These are phyloP conservation scores for Geopyxis carbonaria DNA, from an alignment of 495 filamentous ascomycete species.

Conservation along the genomic window DNA sequence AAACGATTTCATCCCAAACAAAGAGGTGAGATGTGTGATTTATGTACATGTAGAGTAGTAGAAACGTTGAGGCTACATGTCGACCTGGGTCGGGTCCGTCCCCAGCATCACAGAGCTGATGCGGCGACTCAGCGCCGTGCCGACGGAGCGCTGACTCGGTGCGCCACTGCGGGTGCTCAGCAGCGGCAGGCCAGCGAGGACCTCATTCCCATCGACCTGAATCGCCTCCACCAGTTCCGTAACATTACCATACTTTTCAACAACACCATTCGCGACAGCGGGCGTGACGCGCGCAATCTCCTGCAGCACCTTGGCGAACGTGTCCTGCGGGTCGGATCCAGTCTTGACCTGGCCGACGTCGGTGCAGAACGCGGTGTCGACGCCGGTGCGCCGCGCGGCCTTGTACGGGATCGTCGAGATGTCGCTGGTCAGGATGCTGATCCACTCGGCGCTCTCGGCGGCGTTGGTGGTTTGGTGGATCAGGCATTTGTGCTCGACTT, in stretches of 20 bases:
- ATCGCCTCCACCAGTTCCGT: slow-evolving; percentile 41
- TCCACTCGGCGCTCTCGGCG: slow-evolving; percentile 58
- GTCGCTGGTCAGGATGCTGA: slow-evolving; percentile 63
- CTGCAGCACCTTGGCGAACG: slow-evolving; percentile 62
- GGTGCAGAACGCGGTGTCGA: slow-evolving; percentile 59
- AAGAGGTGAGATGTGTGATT: too few species aligned
- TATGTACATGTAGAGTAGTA: too few species aligned
- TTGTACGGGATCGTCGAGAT: slow-evolving; percentile 62
- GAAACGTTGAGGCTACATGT: too few species aligned
- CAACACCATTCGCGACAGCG: slow-evolving; percentile 55
- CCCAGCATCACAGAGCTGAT: slow-evolving; percentile 60
- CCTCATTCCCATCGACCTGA: slow-evolving; percentile 38
- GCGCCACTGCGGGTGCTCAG: slow-evolving; percentile 48
- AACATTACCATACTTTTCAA: slow-evolving; percentile 42
- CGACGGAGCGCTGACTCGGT: slow-evolving; percentile 46
- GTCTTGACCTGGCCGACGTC: slow-evolving; percentile 63
- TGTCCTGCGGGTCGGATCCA: slow-evolving; percentile 50
- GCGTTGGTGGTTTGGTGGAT: slow-evolving; percentile 52
- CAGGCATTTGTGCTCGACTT: slow-evolving; percentile 47
- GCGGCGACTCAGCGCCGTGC: slow-evolving; percentile 51
- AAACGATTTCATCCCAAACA: too few species aligned
- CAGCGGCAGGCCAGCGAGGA: slow-evolving; percentile 44
- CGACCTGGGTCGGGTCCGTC: slow-evolving; percentile 45
- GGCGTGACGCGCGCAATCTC: slow-evolving; percentile 58
- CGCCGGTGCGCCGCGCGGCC: slow-evolving; percentile 25